Evolutionary conservation across 495 filamentous ascomycete genomes (phyloP).

Genomic region (Annulohypoxylon moriforme): DNA sequence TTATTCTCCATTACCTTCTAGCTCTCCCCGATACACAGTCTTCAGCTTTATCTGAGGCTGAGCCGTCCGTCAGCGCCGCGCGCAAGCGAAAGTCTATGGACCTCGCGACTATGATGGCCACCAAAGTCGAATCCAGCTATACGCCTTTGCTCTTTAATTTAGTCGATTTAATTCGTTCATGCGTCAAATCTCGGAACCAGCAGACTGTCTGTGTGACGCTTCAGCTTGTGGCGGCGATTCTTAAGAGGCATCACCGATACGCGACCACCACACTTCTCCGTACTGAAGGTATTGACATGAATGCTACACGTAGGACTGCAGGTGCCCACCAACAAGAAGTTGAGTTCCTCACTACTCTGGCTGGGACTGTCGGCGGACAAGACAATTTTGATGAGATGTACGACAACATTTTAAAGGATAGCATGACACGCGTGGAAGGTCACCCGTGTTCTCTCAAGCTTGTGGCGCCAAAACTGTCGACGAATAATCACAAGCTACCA

Average conservation of each 20-base stretch:
- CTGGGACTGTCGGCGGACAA: slow-evolving; percentile 75
- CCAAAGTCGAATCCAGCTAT: slow-evolving; percentile 73
- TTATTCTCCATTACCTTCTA: slow-evolving; percentile 92
- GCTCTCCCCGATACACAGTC: slow-evolving; percentile 70
- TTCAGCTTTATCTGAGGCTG: slow-evolving; percentile 17
- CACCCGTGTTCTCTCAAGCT: slow-evolving; percentile 76
- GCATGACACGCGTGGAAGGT: slow-evolving; percentile 78
- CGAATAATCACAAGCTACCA: slow-evolving; percentile 62
- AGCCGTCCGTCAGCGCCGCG: slow-evolving; percentile 65
- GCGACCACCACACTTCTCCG: slow-evolving; percentile 80
- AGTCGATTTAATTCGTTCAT: slow-evolving; percentile 87
- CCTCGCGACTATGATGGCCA: slow-evolving; percentile 79
- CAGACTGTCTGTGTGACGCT: slow-evolving; percentile 91
- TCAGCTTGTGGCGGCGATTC: slow-evolving; percentile 82
- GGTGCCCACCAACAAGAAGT: slow-evolving; percentile 86
- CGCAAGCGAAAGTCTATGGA: slow-evolving; percentile 89
- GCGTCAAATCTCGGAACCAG: slow-evolving; percentile 83
- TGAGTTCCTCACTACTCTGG: slow-evolving; percentile 76
- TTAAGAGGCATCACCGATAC: slow-evolving; percentile 88
- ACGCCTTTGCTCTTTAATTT: slow-evolving; percentile 92
- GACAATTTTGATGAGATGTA: slow-evolving; percentile 82
- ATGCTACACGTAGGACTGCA: slow-evolving; percentile 70
- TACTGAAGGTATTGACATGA: slow-evolving; percentile 64
- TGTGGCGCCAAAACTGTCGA: slow-evolving; percentile 64
- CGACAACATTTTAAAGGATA: slow-evolving; percentile 84